phyloP scores from a whole-genome alignment of 208 protist genomes.

The Tritrichomonas musculus region DNA sequence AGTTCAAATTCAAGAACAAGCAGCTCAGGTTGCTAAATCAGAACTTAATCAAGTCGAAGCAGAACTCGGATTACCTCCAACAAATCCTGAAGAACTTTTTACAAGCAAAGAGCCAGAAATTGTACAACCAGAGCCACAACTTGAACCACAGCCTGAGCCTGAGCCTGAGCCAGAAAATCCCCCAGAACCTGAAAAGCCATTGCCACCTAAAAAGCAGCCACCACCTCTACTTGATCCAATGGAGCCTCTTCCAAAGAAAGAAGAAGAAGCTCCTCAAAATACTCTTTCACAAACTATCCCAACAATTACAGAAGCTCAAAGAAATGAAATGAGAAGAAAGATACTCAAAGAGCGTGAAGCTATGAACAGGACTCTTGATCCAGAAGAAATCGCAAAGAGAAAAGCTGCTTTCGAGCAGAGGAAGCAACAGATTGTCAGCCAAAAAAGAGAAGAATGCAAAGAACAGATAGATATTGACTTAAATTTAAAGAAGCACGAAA shows the following conservation, averaged over 20 bases:
- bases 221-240: not conserved
- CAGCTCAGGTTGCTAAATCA: not conserved
- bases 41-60: not conserved
- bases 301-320: not conserved
- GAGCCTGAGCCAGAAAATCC: not conserved
- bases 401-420: slow-evolving; percentile 25
- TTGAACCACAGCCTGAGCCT: not conserved
- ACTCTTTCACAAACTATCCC: not conserved
- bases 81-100: not conserved
- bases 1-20: not conserved
- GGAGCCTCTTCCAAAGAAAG: not conserved
- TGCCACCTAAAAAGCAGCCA: not conserved
- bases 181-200: not conserved
- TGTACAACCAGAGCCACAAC: not conserved
- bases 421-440: not conserved
- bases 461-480: not conserved
- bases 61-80: not conserved
- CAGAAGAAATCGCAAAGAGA: not conserved
- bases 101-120: not conserved
- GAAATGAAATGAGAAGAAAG: not conserved
- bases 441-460: slow-evolving; percentile 11
- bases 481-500: slow-evolving; percentile 19
- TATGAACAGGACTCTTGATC: not conserved
- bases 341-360: not conserved
- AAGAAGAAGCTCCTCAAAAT: not conserved